Base-by-base conservation (phyloP, 176 grass and related monocot genomes). In the Zoysia pacifica region DNA sequence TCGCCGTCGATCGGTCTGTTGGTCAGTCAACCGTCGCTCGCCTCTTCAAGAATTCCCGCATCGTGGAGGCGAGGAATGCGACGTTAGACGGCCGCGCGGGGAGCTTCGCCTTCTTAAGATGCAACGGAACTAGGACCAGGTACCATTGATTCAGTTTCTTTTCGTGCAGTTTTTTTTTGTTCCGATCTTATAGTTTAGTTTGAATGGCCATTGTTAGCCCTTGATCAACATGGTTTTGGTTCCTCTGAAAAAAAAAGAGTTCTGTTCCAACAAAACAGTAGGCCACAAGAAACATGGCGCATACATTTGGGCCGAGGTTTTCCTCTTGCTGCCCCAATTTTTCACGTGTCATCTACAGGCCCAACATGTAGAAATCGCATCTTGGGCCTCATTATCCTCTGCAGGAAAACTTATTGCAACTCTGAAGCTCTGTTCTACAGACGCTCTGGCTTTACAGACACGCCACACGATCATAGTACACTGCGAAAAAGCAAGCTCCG, bases 21-120 rank as follows among this genome's bases (percentile, higher is more conserved):
- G 44, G 86, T 7, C n/a, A 69, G 19, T 69, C 70, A 5, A 40
- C 43, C 50, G 79, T 99, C n/a, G 65, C 16, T 42, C 20, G 69
- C 16, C 43, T 95, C 39, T 95, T 98, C 87, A 89, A 61, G 40
- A 89, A 75, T 36, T 91, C 86, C 10, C 83, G 74, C 73, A 11
- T 93, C 56, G 60, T 88, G 45, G 73, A 91, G 73, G 86, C 73
- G 4, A 79, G 79, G 83, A 91, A 87, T 76, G 69, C 80, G 49
- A 82, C 77, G 58, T 79, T 95, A 50, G 53, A 78, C 74, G 85
- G 86, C 18, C 86, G 84, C 11, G 50, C 66, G 58, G 69, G 78
- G 81, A 87, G 41, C 75, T 35, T 89, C 56, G 53, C 91, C 15
- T 76, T 91, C 44, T 85, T 93, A 53, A 91, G 58, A 88, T 89